Evolutionary conservation across 1,139 yeast species (phyloP).

Genomic region (Suhomyces bokatorum): DNA sequence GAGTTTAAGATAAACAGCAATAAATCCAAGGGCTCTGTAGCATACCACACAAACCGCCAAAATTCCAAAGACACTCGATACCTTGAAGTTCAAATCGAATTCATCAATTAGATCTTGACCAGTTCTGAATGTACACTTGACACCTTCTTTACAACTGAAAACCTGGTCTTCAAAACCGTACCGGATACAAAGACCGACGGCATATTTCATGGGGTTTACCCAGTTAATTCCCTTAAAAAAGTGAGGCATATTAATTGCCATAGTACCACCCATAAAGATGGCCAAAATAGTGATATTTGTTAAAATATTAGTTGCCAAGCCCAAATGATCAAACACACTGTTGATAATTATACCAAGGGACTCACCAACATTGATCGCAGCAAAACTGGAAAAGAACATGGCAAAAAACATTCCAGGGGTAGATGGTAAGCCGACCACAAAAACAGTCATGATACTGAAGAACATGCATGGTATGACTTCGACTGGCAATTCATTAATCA

Average conservation of each 20-base stretch:
- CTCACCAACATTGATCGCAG: constrained; percentile 74
- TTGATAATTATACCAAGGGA: constrained; percentile 78
- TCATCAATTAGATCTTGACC: constrained; percentile 52
- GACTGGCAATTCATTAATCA: constrained; percentile 71
- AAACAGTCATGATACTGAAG: constrained; percentile 61
- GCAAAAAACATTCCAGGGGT: constrained; percentile 67
- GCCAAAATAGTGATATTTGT: constrained; percentile 66
- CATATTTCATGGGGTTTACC: constrained; percentile 72
- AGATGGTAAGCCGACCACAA: constrained; percentile 75
- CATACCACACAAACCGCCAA: constrained; percentile 36
- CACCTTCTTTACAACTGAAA: constrained; percentile 18
- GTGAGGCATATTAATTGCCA: constrained; percentile 73
- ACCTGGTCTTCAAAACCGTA: constrained; percentile 20
- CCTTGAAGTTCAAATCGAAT: constrained; percentile 34
- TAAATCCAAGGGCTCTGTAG: constrained; percentile 35
- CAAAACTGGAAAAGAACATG: constrained; percentile 54
- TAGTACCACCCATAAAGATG: constrained; percentile 82
- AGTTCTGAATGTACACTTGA: constrained; percentile 42
- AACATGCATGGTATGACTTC: constrained; percentile 62
- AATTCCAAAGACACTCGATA: constrained; percentile 31
- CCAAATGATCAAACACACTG: constrained; percentile 72
- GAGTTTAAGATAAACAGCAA: constrained; percentile 31
- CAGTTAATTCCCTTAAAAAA: constrained; percentile 71
- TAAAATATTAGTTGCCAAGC: constrained; percentile 74
- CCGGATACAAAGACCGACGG: constrained; percentile 55